Base-by-base conservation (phyloP, 192 early-diverging fungal genomes). In the Backusella mclennaniae region DNA sequence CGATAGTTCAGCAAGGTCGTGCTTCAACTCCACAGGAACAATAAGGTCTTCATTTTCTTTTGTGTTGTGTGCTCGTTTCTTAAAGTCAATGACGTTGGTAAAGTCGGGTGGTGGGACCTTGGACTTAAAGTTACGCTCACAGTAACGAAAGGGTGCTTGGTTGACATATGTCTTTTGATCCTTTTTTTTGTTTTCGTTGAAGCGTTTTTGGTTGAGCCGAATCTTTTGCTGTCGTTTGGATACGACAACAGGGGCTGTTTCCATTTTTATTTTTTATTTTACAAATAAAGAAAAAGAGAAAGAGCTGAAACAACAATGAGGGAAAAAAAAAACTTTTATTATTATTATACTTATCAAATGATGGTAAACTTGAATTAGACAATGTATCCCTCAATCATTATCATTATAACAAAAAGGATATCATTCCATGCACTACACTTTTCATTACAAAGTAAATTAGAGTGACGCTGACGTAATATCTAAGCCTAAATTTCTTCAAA, bases 111-210 rank as follows among this genome's bases (percentile, higher is more conserved):
- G 81, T 31, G 82, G 79, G 52, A 84, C 77, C 8, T 86, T 80
- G 6, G 84, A 81, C 53, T 88, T 87, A 81, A 89, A 93, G 67
- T 75, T 82, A 11, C 92, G 89, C 52, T 95, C 93, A 21, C 86
- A 84, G 66, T 85, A 80, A 19, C 93, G 88, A 79, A 95, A 95
- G n/a, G 92, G 88, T 6, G 91, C 90, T 66, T 91, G 85, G 29
- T 81, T 87, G 0, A 70, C 44, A 69, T 80, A 84, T 14, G 79
- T 71, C 9, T 76, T 75, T 14, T 56, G 35, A 26, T 78, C 75
- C 38, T 82, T 41, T 56, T 76, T 68, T 6, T 69, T 71, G 14
- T 77, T 69, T 41, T 66, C 38, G 33, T 70, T 71, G 23, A 78
- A 67, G 11, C 66, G 39, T 66, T 72, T 73, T 42, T 82, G 76